Base-by-base conservation (phyloP, 169 alveolate species). In the Plasmodium sp. region DNA sequence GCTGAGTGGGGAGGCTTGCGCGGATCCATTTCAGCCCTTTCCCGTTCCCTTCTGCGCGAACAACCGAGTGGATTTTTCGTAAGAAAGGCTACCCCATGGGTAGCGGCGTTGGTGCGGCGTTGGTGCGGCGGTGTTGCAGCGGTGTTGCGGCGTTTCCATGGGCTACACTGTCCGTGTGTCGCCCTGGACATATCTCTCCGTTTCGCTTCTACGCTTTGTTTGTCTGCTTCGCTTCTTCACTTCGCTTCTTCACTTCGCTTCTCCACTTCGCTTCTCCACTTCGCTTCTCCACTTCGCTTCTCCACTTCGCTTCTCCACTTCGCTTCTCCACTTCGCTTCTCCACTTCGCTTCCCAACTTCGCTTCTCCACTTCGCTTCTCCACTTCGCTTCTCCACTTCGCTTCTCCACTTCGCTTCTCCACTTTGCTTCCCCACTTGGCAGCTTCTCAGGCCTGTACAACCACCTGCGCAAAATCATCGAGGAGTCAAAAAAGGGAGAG, bases 11-110 rank as follows among this genome's bases (percentile, higher is more conserved):
- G 83, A 80, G 1, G 41, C 34, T 22, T 71, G 34, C 18, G 48
- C 14, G 36, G 94, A 88, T 39, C 94, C 90, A 41, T 88, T 88
- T 80, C 80, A 88, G 36, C 94, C 94, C 5, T 88, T 88, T 88
- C 94, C 94, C 39, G 27, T 31, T 9, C 94, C 94, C 5, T 88
- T 88, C 45, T 54, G 84, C 1, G 9, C 94, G 14, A 88, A 88
- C 36, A 77, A 77, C 58, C 81, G 33, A 74, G 58, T 88, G 16
- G 82, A 88, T 80, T 88, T 88, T 80, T 88, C 94, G 94, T 88
- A 88, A 88, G 94, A 62, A 36, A 31, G 34, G 45, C 45, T 45
- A 43, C 16, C 41, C 43, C 71, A 33, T 27, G 18, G 16, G 62
- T 51, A 51, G 62, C 62, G 62, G 62, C 22, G 27, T 5, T 56